Conservation (phyloP, 495 filamentous ascomycete species). For the Neurospora terricola region DNA sequence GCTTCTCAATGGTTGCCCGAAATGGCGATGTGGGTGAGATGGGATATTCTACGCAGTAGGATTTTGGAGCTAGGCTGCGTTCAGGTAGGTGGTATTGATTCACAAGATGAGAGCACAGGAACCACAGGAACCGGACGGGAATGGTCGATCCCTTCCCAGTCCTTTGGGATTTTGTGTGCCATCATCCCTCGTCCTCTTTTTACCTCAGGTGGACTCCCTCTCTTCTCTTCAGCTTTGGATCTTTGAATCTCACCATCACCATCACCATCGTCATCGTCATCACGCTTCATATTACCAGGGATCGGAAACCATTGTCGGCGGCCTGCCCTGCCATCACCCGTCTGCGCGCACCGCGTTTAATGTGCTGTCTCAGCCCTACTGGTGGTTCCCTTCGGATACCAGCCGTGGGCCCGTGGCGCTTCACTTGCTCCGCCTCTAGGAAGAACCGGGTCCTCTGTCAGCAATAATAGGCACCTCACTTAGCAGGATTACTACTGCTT, state of each 20-base stretch:
- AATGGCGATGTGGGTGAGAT: not conserved
- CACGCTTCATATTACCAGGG: not conserved
- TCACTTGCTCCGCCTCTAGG: not conserved
- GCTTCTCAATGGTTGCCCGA: not conserved
- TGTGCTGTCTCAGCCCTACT: not conserved
- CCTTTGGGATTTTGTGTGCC: not conserved
- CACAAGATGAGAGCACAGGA: not conserved
- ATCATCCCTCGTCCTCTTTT: not conserved
- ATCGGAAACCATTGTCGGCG: not conserved
- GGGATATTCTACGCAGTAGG: not conserved
- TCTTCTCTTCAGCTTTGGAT: not conserved
- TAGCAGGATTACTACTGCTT: not conserved
- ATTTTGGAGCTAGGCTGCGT: not conserved
- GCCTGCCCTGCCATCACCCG: not conserved
- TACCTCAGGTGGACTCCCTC: not conserved
- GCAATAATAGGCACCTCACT: not conserved
- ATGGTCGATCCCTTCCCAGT: not conserved
- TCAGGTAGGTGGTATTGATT: not conserved
- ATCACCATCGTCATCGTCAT: not conserved
- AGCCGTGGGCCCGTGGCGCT: not conserved
- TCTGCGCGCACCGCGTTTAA: not conserved
- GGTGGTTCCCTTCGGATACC: not conserved
- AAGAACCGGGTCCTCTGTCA: not conserved
- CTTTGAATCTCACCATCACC: not conserved
- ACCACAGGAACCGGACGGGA: not conserved